phyloP scores from a whole-genome alignment of 495 filamentous ascomycete species.

The Lasiosphaeria hispida region DNA sequence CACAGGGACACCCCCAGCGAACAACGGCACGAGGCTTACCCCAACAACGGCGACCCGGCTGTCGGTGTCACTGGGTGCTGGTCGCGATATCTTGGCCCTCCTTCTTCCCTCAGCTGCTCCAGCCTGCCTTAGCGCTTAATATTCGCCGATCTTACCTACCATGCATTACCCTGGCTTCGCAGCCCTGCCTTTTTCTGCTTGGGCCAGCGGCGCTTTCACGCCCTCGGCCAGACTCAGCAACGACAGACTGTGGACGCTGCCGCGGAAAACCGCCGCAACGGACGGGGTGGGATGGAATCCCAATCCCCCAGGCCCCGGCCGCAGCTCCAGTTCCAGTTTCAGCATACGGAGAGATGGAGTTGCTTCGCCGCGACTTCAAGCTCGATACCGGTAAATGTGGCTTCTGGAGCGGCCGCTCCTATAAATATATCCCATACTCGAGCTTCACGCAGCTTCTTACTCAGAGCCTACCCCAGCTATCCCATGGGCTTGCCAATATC shows the following conservation, averaged over 20 bases:
- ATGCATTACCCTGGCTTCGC: background rate
- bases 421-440: background rate
- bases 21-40: background rate
- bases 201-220: slow-evolving; percentile 8
- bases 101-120: too few relatives aligned
- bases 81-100: too few relatives aligned
- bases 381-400: slow-evolving; percentile 14
- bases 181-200: background rate
- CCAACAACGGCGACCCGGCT: background rate
- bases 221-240: background rate
- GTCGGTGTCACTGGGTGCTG: too few relatives aligned
- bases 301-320: slow-evolving; percentile 11
- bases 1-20: background rate
- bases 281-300: slow-evolving; percentile 13
- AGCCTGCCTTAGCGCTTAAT: background rate
- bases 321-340: slow-evolving; percentile 3
- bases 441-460: background rate
- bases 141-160: background rate
- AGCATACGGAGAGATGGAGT: slow-evolving; percentile 13
- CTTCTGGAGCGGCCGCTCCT: slow-evolving; percentile 7
- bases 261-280: slow-evolving; percentile 10
- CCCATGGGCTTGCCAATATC: slow-evolving; percentile 10
- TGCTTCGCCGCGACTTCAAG: slow-evolving; percentile 3
- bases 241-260: slow-evolving; percentile 13
- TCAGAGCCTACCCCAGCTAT: background rate